Percentiles rank a stretch among this genome's conserved stretches.
These are phyloP conservation scores for Smallanthus sonchifolius DNA, from an alignment of 129 eudicot species.

Conservation along the genomic window DNA sequence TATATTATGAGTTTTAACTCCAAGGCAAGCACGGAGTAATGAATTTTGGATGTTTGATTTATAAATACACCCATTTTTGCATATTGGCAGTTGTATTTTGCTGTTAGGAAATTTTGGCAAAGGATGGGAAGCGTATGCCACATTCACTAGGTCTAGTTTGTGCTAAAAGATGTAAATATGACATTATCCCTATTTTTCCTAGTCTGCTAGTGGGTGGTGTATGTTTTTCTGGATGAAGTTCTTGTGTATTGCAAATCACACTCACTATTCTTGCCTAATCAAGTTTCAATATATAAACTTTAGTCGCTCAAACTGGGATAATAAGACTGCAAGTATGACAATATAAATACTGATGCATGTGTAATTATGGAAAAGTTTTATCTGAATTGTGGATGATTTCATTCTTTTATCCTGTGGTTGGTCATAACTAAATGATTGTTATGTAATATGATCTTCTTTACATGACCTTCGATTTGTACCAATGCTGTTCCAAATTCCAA, in stretches of 20 bases:
- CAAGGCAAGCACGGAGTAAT: not conserved
- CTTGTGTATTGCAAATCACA: not conserved
- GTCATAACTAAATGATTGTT: not conserved
- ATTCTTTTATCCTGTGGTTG: not conserved
- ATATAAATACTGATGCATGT: no score
- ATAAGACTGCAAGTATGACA: conserved; percentile 10
- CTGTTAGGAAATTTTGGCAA: not conserved
- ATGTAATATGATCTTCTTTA: not conserved
- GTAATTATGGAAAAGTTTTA: not conserved
- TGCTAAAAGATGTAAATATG: not conserved
- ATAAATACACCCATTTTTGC: not conserved
- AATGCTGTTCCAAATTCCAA: not conserved
- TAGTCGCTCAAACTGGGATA: conserved; percentile 2
- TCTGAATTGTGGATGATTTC: not conserved
- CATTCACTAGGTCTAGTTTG: not conserved
- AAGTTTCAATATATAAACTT: not conserved
- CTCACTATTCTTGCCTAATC: conserved; percentile 1
- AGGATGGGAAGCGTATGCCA: not conserved
- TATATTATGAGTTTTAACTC: not conserved
- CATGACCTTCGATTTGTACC: not conserved
- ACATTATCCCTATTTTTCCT: not conserved
- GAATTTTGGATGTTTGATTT: not conserved
- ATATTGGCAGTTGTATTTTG: not conserved
- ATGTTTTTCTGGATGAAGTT: conserved; percentile 1
- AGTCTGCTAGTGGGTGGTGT: not conserved